Evolutionary conservation across 768 basidiomycete genomes (phyloP).

Genomic region (Hysterangium stoloniferum): DNA sequence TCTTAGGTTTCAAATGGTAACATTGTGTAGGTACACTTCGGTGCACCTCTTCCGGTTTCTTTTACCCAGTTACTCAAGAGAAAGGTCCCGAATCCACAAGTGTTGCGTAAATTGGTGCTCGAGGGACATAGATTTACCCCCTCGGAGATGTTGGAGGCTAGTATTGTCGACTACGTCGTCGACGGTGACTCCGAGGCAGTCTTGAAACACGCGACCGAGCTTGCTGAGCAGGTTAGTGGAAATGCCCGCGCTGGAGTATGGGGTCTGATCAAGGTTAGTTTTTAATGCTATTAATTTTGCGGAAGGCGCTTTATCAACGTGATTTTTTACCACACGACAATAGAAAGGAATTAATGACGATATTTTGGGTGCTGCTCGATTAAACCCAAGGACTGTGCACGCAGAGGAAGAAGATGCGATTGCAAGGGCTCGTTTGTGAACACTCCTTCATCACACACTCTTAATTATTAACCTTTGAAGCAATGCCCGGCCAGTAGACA

Average conservation of each 20-base stretch:
- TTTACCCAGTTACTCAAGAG: conserved; percentile 55
- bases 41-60: conserved; percentile 70
- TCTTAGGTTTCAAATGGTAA: not conserved
- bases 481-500: no score
- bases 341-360: conserved; percentile 52
- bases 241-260: conserved; percentile 56
- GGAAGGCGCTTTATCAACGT: conserved; percentile 8
- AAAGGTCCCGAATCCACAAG: conserved; percentile 51
- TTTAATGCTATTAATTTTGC: not conserved
- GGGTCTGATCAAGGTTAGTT: conserved; percentile 61
- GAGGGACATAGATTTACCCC: conserved; percentile 78
- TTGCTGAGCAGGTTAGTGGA: conserved; percentile 45
- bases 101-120: conserved; percentile 66
- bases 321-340: no score
- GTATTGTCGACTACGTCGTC: conserved; percentile 65
- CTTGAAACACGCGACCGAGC: conserved; percentile 52
- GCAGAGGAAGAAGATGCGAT: conserved; percentile 2
- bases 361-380: conserved; percentile 30
- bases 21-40: conserved; percentile 59
- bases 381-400: not conserved
- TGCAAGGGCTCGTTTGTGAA: conserved; percentile 6
- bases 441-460: no score
- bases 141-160: conserved; percentile 53
- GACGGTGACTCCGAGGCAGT: conserved; percentile 48
- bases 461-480: no score